Evolutionary conservation across 192 early-diverging fungal genomes (phyloP).

Genomic region (Hyaloraphidium curvatum): DNA sequence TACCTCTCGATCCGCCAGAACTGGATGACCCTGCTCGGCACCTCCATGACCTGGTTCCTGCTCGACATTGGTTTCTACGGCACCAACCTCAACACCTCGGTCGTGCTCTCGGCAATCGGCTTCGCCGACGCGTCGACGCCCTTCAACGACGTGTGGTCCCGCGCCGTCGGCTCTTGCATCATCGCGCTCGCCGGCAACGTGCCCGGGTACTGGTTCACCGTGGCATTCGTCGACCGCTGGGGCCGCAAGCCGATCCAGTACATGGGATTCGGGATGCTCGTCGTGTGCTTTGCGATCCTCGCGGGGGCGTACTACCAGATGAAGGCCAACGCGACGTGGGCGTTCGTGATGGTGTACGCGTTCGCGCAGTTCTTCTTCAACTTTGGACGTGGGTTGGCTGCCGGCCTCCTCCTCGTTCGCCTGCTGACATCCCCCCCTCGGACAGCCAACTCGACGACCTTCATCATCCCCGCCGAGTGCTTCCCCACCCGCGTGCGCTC

Average conservation of each 20-base stretch:
- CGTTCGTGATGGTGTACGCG: conserved; percentile 25
- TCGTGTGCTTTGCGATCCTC: conserved; percentile 51
- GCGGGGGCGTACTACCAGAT: conserved; percentile 1
- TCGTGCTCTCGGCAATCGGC: conserved; percentile 50
- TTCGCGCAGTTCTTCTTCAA: conserved; percentile 55
- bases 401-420: too few relatives aligned
- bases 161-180: conserved; percentile 73
- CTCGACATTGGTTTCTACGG: conserved; percentile 69
- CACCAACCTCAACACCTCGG: conserved; percentile 58
- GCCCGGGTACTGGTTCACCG: conserved; percentile 91
- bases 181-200: conserved; percentile 68
- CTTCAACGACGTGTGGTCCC: conserved; percentile 33
- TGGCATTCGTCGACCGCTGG: conserved; percentile 66
- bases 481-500: conserved; percentile 69
- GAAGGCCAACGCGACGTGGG: conserved; percentile 31
- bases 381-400: too few relatives aligned
- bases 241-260: conserved; percentile 91
- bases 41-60: conserved; percentile 53
- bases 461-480: conserved; percentile 62
- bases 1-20: conserved; percentile 69
- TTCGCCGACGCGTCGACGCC: conserved; percentile 24
- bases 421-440: too few relatives aligned
- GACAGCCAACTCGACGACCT: conserved; percentile 82
- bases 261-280: conserved; percentile 62
- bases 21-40: conserved; percentile 56